Base-by-base conservation (phyloP, 2,329 filamentous ascomycete species). In the Sclerotinia subarctica region DNA sequence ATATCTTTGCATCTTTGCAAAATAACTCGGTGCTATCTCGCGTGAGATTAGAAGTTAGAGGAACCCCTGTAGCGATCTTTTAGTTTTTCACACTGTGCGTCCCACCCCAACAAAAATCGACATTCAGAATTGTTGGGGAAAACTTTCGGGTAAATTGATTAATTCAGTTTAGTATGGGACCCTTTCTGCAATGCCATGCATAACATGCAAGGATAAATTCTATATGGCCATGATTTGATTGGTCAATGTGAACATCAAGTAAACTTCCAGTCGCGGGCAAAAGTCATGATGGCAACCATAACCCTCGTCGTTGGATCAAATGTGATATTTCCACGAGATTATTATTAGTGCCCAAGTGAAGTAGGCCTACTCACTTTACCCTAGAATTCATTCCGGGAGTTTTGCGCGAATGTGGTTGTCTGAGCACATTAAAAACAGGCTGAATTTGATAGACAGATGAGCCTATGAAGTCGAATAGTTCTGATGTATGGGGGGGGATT, bases 51-150 rank as follows among this genome's bases (percentile, higher is more conserved):
- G 38, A 42, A 42, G 38, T 42, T 42, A 15, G 10, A 29, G 21
- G 26, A 47, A 64, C 29, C 64, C 56, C 13, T 62, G 56, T 44
- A 46, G 56, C 64, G 64, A 67, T 67, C 64, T 26, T 66, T 66
- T 13, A 10, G 26, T 15, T 42, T 42, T 42, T 42, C 38, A 42
- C 13, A 42, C 38, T 11, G 38, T 42, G 38, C 38, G 38, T 42
- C 38, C 38, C 38, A 15, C 64, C 64, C 64, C 64, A 67, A 67
- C 64, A 67, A 67, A 67, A 67, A 44, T 13, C 13, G 29, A 15
- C n/a, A 38, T 13, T 44, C 24, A 62, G 38, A 67, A 52, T 67
- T 67, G 64, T 67, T 67, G 64, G 64, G 64, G 64, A 67, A 67
- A 60, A 32, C 47, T 24, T 24, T 52, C 56, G 54, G 46, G 17